Evolutionary conservation across 345 rosid genomes (phyloP), one percentile per base, ranked within the genome.

Genomic region (Lepidium aucheri): DNA sequence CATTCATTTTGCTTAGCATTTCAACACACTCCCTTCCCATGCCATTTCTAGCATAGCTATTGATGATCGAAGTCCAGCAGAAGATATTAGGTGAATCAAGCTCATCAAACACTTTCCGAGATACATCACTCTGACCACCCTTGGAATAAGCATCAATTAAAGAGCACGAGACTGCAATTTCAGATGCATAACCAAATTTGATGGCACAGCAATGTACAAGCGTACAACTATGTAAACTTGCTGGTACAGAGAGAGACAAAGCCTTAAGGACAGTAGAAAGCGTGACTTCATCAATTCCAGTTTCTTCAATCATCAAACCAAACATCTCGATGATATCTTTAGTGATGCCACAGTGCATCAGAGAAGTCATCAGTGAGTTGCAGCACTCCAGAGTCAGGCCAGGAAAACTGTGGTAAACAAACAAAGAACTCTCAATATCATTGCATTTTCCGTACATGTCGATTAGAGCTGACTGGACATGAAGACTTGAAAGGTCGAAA

Each of bases 401-500:
- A 53, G 83, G 74, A 67, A 70, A 60, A 75, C 71, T 69, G 66
- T 76, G 76, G 63, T 75, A 79, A 8, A 79, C 49, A 1, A 76
- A 80, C n/a, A 79, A 59, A 3, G 89, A 85, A 73, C 76, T 79
- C 65, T 79, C 79, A 62, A 84, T 74, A 63, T 83, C 88, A 32
- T 80, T 72, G 75, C 96, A 85, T 75, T 92, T 92, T 8, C 96
- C 93, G 36, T 85, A 86, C 89, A 86, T 80, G 67, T 86, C 80
- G 61, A 79, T 84, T 32, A 89, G 42, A 58, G 85, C 89, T 50
- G 95, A 91, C 64, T 84, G 92, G 36, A 84, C 72, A 76, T 84
- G 74, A 22, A 79, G 69, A 75, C 78, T 77, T 11, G 51, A 60
- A 30, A 32, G 50, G 30, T 77, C 75, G 60, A 86, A 79, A 12